Evolutionary conservation across 2,329 filamentous ascomycete genomes (phyloP), one percentile per base, ranked within the genome.

Genomic region (Purpureocillium lavendulum): DNA sequence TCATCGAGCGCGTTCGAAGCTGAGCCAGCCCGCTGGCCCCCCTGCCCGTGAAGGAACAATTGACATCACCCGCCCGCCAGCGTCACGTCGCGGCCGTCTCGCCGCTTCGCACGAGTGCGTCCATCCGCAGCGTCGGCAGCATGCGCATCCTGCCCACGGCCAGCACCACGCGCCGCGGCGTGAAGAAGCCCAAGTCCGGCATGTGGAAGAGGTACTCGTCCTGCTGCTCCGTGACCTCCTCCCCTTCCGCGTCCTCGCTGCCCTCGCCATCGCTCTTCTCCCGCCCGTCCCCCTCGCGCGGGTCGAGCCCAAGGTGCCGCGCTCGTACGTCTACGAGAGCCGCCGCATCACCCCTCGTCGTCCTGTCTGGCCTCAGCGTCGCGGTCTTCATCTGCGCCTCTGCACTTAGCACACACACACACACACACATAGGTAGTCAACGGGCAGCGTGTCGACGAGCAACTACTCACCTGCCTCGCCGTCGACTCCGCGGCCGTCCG

Each of bases 81-180:
- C 21, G 5, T 26, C 21, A 26, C 21, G 21, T 26, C 21, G 5
- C 10, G 21, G 21, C 21, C 21, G 21, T 26, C 6, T 26, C 21
- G 10, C 21, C 21, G 21, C 10, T 6, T 10, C 21, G 21, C 10
- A 26, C 21, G 10, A 26, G 13, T 7, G 6, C 6, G 13, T 38
- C 9, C 13, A 21, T 28, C 15, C 24, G 14, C 29, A 28, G 16
- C 13, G 15, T 15, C 15, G 53, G 49, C 13, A 54, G 28, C 24
- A 57, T 45, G 12, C 53, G 54, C 37, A 59, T 49, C 2, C 62
- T 45, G 4, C 56, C 60, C 35, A 62, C 47, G 9, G 51, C 52
- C 32, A 59, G 40, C 30, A 56, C 40, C 40, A 59, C 48, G 4
- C 53, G 51, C 38, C 52, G 50, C 36, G 51, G 57, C 38, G 53